Percentiles rank a stretch among this genome's conserved stretches.
phyloP scores from a whole-genome alignment of 345 rosid species.

The Hibiscus syriacus region DNA sequence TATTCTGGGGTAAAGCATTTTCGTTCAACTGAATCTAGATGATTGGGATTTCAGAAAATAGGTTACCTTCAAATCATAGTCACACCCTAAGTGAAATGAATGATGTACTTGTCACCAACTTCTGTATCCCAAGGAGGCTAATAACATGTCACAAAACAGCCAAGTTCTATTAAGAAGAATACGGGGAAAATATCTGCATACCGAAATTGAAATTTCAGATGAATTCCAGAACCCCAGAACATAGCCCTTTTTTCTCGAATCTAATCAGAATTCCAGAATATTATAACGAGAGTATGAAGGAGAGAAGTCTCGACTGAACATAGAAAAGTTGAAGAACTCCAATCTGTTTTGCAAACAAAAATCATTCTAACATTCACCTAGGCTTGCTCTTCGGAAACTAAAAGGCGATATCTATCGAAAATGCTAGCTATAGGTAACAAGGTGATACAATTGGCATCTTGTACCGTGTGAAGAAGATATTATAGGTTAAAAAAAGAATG shows the following conservation, averaged over 20 bases:
- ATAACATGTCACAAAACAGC: slow-evolving; percentile 24
- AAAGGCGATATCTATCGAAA: background rate
- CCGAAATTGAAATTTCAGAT: background rate
- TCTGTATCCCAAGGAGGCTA: slow-evolving; percentile 99
- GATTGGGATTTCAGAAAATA: background rate
- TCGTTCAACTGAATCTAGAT: background rate
- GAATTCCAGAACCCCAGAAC: background rate
- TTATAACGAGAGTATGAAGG: background rate
- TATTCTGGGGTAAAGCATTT: background rate
- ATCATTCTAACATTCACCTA: background rate
- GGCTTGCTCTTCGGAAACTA: background rate
- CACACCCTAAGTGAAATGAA: slow-evolving; percentile 98
- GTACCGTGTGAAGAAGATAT: background rate
- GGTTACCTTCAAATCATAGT: slow-evolving; percentile 78
- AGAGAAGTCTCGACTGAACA: background rate
- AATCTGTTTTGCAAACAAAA: background rate
- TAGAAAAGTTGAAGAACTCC: background rate
- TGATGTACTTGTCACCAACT: slow-evolving; percentile 72
- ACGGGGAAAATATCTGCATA: background rate
- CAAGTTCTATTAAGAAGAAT: slow-evolving; percentile 3
- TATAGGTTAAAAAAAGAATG: background rate
- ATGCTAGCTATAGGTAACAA: background rate
- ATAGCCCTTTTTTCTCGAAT: background rate
- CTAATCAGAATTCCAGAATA: background rate
- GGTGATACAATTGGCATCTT: background rate